These are phyloP conservation scores for Gomphus sp. DNA, from an alignment of 1,284 basidiomycete species.

Conservation along the genomic window DNA sequence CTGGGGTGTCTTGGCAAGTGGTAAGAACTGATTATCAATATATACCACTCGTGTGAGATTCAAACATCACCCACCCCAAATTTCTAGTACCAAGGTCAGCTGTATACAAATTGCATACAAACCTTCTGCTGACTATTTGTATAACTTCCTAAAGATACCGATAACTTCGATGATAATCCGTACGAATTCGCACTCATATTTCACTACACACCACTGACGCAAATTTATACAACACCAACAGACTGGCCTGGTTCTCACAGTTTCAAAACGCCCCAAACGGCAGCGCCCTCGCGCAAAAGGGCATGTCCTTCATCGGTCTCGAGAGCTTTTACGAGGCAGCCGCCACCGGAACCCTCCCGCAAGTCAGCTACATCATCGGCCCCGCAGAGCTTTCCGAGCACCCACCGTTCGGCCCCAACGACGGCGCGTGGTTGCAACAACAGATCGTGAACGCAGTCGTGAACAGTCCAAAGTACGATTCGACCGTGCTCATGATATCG, in stretches of 20 bases:
- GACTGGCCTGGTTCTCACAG: constrained; percentile 2
- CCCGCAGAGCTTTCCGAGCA: constrained; percentile 19
- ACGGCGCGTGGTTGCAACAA: constrained; percentile 19
- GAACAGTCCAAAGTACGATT: constrained; percentile 15
- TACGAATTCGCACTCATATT: not conserved
- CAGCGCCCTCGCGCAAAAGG: constrained; percentile 12
- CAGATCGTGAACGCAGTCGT: constrained; percentile 18
- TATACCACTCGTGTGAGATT: not conserved
- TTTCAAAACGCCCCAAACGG: constrained; percentile 3
- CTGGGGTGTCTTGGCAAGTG: constrained; percentile 16
- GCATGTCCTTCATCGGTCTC: constrained; percentile 13
- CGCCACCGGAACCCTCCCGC: constrained; percentile 15
- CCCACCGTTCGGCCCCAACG: constrained; percentile 16
- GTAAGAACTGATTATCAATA: constrained; percentile 2
- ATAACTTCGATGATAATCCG: constrained; percentile 17
- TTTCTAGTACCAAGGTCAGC: constrained; percentile 6
- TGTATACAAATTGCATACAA: too few relatives aligned
- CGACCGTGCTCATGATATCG: constrained; percentile 17
- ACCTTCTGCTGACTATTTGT: not conserved
- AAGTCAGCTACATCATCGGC: constrained; percentile 19
- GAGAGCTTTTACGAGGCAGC: constrained; percentile 18
- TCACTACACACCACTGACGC: too few relatives aligned
- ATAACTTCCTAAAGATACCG: constrained; percentile 11
- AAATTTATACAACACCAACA: not conserved
- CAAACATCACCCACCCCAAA: too few relatives aligned